phyloP scores from a whole-genome alignment of 225 moss, liverwort and hornwort genomes.

The Antitrichia curtipendula region DNA sequence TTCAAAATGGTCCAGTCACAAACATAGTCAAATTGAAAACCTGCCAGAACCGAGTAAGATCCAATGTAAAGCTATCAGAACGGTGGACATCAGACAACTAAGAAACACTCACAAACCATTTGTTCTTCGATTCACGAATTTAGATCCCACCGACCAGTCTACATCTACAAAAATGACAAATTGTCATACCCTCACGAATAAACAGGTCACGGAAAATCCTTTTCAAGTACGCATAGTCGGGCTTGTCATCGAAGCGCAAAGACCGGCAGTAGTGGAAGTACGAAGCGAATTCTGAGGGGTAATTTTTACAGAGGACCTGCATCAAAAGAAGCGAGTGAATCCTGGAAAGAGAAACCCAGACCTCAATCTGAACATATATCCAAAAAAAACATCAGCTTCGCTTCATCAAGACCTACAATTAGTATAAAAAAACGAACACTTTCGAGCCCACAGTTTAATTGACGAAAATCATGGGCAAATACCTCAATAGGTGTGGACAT shows the following conservation, averaged over 20 bases:
- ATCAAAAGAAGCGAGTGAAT: not conserved
- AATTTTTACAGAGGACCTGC: constrained; percentile 70
- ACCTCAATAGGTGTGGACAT: constrained; percentile 98
- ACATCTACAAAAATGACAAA: not conserved
- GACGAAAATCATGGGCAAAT: not conserved
- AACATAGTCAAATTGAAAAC: constrained; percentile 91
- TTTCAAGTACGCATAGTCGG: constrained; percentile 79
- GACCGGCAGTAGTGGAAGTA: constrained; percentile 97
- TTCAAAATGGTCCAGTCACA: constrained; percentile 95
- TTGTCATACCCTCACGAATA: constrained; percentile 60
- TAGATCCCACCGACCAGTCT: not conserved
- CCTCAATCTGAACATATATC: not conserved
- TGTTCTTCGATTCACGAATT: not conserved
- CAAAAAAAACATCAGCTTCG: not conserved
- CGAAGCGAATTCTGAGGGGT: constrained; percentile 72
- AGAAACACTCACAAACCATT: not conserved
- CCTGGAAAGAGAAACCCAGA: not conserved
- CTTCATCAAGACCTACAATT: not conserved
- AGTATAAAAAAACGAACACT: not conserved
- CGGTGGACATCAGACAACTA: not conserved
- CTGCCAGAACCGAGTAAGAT: constrained; percentile 18
- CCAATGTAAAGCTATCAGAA: not conserved
- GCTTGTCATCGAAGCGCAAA: constrained; percentile 85
- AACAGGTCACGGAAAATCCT: constrained; percentile 92
- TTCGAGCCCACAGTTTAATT: not conserved